Evolutionary conservation across 1,284 basidiomycete species (phyloP).

Genomic region (Heterobasidion parviporum): DNA sequence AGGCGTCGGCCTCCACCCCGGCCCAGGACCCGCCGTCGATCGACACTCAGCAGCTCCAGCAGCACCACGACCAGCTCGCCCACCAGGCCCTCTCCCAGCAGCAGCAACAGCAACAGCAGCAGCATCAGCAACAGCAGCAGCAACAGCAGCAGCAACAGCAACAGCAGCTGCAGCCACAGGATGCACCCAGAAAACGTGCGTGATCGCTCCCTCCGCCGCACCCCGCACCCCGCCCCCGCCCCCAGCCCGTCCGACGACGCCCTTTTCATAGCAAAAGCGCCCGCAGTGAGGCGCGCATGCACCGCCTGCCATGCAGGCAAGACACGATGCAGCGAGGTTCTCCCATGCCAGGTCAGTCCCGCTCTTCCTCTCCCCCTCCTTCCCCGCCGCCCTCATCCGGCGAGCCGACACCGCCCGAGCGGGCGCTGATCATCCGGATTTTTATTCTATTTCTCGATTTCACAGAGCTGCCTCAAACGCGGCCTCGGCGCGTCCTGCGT

Average conservation of each 20-base stretch:
- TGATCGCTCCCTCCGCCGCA: constrained; percentile 5
- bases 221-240: constrained; percentile 12
- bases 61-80: constrained; percentile 18
- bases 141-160: background rate
- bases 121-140: background rate
- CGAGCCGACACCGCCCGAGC: background rate
- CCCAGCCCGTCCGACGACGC: background rate
- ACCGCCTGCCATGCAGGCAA: constrained; percentile 75
- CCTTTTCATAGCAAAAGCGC: constrained; percentile 51
- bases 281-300: constrained; percentile 68
- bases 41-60: constrained; percentile 48
- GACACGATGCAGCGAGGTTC: constrained; percentile 68
- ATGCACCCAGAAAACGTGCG: background rate
- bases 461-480: constrained; percentile 68
- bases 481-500: constrained; percentile 58
- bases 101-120: background rate
- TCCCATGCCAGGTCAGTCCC: constrained; percentile 63
- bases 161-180: too few species aligned
- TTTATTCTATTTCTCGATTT: constrained; percentile 3
- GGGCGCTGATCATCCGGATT: background rate
- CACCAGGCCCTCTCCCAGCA: constrained; percentile 14
- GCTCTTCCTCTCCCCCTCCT: constrained; percentile 3
- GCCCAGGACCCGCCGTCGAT: constrained; percentile 51
- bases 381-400: background rate
- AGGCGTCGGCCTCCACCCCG: constrained; percentile 46